Base-by-base conservation (phyloP, 2,329 filamentous ascomycete genomes). In the Huntiella abstrusa region DNA sequence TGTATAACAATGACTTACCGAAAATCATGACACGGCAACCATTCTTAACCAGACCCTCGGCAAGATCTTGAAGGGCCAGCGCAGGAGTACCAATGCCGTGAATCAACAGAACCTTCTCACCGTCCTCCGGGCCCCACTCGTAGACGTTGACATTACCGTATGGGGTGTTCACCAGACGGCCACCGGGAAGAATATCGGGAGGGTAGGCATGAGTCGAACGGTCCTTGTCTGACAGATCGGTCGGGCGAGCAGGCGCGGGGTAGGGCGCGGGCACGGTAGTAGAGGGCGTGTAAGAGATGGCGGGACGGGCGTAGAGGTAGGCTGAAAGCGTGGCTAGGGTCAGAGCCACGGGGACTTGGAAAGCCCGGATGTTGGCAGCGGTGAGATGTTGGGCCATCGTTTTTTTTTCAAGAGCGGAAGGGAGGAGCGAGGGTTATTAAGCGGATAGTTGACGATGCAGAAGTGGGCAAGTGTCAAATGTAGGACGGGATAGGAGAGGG, bases 61-160 rank as follows among this genome's bases (percentile, higher is more conserved):
- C 80, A 33, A 91, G 58, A 37, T 72, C 68, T 2, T 75, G 76
- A 13, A 88, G 62, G 0, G 81, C 70, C 41, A 87, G 64, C 51
- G 76, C 77, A 0, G 85, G 84, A 4, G 83, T 91, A 43, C 76
- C 82, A 55, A 91, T 87, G 4, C 85, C 85, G 59, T 88, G 85
- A 12, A 92, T 62, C 19, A 92, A 63, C 11, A 92, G 62, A 1
- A 88, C 75, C 55, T 78, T 85, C 22, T 75, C 69, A 1, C 83
- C 83, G 33, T 70, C 63, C 49, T 75, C 69, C 0, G 82, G 80
- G 0, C 85, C 85, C 71, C 79, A 91, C 64, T 92, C 85, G 57
- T 85, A 88, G 3, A 83, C 77, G 40, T 78, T 66, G 51, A 83
- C 72, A 4, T 64, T 73, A 12, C 84, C 83, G 56, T 83, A 86